These are phyloP conservation scores for Tephrocybe sp. DNA, from an alignment of 768 basidiomycete species.

Conservation along the genomic window DNA sequence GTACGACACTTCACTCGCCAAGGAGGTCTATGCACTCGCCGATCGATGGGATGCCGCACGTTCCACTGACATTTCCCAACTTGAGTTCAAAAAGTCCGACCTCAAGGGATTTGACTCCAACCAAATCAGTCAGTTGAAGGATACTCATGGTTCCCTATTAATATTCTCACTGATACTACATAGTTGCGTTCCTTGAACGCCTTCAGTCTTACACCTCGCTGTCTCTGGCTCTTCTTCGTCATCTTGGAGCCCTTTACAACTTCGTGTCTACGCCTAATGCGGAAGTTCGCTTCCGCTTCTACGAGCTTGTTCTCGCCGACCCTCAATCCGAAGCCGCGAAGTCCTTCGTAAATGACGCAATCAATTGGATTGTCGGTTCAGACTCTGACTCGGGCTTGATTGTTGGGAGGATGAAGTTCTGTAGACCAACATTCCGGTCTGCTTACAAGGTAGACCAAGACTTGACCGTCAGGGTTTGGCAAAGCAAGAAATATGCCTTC, in stretches of 20 bases:
- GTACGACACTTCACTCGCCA: slow-evolving; percentile 74
- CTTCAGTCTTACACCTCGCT: slow-evolving; percentile 60
- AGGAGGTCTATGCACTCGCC: slow-evolving; percentile 69
- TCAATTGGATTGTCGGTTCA: slow-evolving; percentile 64
- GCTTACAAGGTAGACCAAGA: slow-evolving; percentile 47
- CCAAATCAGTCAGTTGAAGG: slow-evolving; percentile 58
- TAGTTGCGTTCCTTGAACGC: slow-evolving; percentile 83
- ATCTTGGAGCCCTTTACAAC: slow-evolving; percentile 56
- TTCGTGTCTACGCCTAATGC: slow-evolving; percentile 56
- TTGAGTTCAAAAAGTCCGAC: slow-evolving; percentile 59
- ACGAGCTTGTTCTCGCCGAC: slow-evolving; percentile 61
- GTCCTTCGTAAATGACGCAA: slow-evolving; percentile 50
- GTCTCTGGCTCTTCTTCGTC: slow-evolving; percentile 52
- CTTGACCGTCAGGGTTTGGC: slow-evolving; percentile 51
- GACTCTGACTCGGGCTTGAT: slow-evolving; percentile 52
- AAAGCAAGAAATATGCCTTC: slow-evolving; percentile 46
- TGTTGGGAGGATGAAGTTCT: slow-evolving; percentile 85
- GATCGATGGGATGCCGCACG: slow-evolving; percentile 70
- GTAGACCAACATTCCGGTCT: slow-evolving; percentile 61
- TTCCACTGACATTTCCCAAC: slow-evolving; percentile 37
- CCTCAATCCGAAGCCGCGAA: slow-evolving; percentile 42
- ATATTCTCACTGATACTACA: neutral
- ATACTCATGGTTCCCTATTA: neutral
- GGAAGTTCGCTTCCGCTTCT: slow-evolving; percentile 78
- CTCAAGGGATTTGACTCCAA: slow-evolving; percentile 64